These are phyloP conservation scores for Rhizomucor miehei DNA, from an alignment of 371 early-diverging fungal genomes.

Conservation along the genomic window DNA sequence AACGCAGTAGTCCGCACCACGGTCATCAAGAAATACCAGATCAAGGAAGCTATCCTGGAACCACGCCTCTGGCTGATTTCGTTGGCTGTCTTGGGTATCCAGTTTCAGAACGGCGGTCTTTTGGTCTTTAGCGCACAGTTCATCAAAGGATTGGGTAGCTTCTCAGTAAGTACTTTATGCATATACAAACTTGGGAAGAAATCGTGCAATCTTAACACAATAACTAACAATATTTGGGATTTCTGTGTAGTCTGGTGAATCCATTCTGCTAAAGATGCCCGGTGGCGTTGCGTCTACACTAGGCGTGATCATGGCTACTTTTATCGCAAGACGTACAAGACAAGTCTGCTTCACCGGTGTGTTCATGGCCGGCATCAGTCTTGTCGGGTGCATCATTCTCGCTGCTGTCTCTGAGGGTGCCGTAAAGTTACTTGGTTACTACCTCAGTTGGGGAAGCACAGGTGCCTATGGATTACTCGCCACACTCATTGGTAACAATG, in stretches of 20 bases:
- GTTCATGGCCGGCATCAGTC: constrained; percentile 6
- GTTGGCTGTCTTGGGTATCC: constrained; percentile 6
- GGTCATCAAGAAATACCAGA: constrained; percentile 15
- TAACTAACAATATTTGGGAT: background rate
- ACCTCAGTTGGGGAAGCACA: constrained; percentile 23
- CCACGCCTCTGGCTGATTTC: constrained; percentile 9
- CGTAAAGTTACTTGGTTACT: constrained; percentile 28
- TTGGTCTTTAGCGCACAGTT: constrained; percentile 6
- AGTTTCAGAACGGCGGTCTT: constrained; percentile 19
- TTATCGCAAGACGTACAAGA: constrained; percentile 3
- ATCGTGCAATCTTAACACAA: background rate
- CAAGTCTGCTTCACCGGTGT: constrained; percentile 9
- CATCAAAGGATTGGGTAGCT: constrained; percentile 12
- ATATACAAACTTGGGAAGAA: too few species aligned
- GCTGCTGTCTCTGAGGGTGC: constrained; percentile 8
- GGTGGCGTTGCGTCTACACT: constrained; percentile 3
- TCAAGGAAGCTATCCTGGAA: constrained; percentile 17
- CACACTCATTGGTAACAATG: constrained; percentile 24
- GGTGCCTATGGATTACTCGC: constrained; percentile 27
- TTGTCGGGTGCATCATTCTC: constrained; percentile 4
- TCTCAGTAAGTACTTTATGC: too few species aligned
- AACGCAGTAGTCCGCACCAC: constrained; percentile 14
- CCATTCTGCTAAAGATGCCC: constrained; percentile 11
- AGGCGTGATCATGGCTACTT: constrained; percentile 6
- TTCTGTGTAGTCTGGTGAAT: too few species aligned